Evolutionary conservation across 2,329 filamentous ascomycete genomes (phyloP).

Genomic region (Dendryphion nanum): DNA sequence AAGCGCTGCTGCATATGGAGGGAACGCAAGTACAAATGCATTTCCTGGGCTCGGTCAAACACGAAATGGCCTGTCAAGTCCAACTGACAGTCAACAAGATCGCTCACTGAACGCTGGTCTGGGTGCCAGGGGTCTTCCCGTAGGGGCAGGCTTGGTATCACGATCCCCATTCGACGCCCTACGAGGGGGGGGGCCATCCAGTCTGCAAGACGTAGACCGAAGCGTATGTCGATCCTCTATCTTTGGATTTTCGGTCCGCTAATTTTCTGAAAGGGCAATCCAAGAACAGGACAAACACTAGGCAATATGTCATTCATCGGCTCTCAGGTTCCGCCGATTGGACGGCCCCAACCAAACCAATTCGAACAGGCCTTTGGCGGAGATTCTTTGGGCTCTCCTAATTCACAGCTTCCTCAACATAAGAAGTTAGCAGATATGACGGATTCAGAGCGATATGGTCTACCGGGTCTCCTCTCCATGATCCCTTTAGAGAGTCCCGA

Average conservation of each 20-base stretch:
- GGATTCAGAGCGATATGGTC: slow-evolving; percentile 59
- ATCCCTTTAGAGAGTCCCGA: slow-evolving; percentile 55
- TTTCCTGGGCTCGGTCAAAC: slow-evolving; percentile 45
- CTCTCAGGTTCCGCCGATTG: slow-evolving; percentile 25
- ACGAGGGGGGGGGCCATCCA: slow-evolving; percentile 21
- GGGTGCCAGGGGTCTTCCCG: slow-evolving; percentile 24
- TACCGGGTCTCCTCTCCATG: slow-evolving; percentile 59
- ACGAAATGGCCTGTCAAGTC: slow-evolving; percentile 43
- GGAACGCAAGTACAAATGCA: slow-evolving; percentile 30
- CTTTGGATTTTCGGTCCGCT: too few species aligned
- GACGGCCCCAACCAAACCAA: slow-evolving; percentile 27
- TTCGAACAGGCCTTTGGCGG: slow-evolving; percentile 33
- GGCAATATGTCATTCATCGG: slow-evolving; percentile 30
- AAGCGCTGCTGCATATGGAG: slow-evolving; percentile 46
- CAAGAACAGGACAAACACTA: slow-evolving; percentile 23
- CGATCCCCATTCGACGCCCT: slow-evolving; percentile 33
- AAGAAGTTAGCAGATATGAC: slow-evolving; percentile 57
- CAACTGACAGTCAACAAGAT: slow-evolving; percentile 37
- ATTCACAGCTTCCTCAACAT: slow-evolving; percentile 34
- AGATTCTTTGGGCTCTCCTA: slow-evolving; percentile 28
- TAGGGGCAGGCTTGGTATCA: slow-evolving; percentile 22
- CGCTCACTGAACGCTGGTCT: slow-evolving; percentile 29
- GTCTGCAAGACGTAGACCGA: slow-evolving; percentile 37
- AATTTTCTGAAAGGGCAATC: slow-evolving; percentile 27
- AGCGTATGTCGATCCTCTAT: slow-evolving; percentile 14